phyloP scores from a whole-genome alignment of 106 monocot genomes.

The Agapanthus africanus region DNA sequence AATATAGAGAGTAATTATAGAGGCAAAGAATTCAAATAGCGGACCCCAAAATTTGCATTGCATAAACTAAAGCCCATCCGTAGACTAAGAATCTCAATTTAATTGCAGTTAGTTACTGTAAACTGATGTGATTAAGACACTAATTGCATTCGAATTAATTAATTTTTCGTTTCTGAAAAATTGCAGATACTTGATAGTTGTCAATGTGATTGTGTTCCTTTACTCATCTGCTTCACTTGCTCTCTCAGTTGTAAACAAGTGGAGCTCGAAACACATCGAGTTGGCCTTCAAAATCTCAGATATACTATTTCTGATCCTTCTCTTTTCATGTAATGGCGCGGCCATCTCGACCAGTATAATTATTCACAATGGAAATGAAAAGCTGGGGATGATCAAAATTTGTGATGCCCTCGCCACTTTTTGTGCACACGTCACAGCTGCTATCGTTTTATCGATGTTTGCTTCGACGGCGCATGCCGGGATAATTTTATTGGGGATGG shows the following conservation, averaged over 20 bases:
- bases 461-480: slow-evolving; percentile 3
- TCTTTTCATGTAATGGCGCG: slow-evolving; percentile 20
- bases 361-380: slow-evolving; percentile 7
- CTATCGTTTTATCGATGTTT: slow-evolving; percentile 24
- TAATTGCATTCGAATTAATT: no score
- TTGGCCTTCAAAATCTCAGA: slow-evolving; percentile 13
- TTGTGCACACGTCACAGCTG: slow-evolving; percentile 9
- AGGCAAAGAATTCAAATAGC: no score
- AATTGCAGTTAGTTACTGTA: no score
- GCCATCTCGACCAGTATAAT: slow-evolving; percentile 8
- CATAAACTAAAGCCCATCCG: no score
- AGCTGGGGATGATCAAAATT: slow-evolving; percentile 16
- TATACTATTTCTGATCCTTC: slow-evolving; percentile 8
- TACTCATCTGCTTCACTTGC: slow-evolving; percentile 19
- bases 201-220: slow-evolving; percentile 17
- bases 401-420: slow-evolving; percentile 12
- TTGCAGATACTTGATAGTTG: slow-evolving; percentile 32
- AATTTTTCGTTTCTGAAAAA: no score
- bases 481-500: slow-evolving; percentile 1
- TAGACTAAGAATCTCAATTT: no score
- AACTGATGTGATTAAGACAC: no score
- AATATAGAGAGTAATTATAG: no score
- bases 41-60: no score
- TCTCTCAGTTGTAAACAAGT: slow-evolving; percentile 9
- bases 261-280: neutral